Percentiles rank a stretch among this genome's conserved stretches.
Evolutionary conservation across 306 rosid genomes (phyloP).

Genomic region (Hylodesmum podocarpum): DNA sequence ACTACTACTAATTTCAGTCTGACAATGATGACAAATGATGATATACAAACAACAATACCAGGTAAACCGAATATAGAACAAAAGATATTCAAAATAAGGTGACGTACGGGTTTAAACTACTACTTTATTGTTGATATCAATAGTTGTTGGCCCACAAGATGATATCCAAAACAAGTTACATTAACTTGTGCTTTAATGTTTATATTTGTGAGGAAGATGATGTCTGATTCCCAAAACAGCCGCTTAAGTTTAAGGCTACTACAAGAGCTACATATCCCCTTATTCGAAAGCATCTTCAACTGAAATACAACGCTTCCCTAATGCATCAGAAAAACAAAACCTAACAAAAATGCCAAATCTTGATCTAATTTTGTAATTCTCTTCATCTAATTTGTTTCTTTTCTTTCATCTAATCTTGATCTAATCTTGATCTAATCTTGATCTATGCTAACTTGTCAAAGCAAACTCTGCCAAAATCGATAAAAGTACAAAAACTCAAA

Average conservation of each 20-base stretch:
- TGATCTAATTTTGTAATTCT: not conserved
- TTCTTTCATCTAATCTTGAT: no score
- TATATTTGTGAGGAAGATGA: not conserved
- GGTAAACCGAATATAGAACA: not conserved
- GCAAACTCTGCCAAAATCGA: not conserved
- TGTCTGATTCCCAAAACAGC: not conserved
- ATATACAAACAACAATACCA: not conserved
- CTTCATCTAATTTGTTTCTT: not conserved
- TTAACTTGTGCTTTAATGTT: not conserved
- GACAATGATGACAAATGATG: not conserved
- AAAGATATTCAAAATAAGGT: not conserved
- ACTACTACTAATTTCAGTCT: not conserved
- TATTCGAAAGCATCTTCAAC: not conserved
- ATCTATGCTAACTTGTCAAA: no score
- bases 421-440: not conserved
- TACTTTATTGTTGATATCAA: not conserved
- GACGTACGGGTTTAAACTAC: not conserved
- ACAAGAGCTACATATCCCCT: not conserved
- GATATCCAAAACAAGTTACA: not conserved
- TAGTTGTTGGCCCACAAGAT: not conserved
- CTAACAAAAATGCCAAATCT: not conserved
- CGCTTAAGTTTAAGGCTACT: not conserved
- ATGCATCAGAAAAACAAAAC: not conserved
- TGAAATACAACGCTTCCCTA: not conserved
- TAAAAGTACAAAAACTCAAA: not conserved